Evolutionary conservation across 1,284 basidiomycete genomes (phyloP).

Genomic region (Apiotrichum sp.): DNA sequence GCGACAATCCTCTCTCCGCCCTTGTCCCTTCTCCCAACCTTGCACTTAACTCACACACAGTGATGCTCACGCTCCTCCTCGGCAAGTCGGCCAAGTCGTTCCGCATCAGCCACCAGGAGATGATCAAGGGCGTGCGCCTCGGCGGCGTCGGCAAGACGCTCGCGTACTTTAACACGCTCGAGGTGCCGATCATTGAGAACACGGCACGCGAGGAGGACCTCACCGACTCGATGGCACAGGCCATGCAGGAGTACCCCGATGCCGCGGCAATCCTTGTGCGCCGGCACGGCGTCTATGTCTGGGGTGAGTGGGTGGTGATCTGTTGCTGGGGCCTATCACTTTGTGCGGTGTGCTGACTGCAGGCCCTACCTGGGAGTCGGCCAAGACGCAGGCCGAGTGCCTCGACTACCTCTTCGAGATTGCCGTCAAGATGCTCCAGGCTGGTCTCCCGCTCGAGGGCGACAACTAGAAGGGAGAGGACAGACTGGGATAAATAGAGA

Average conservation of each 20-base stretch:
- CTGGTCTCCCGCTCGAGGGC: constrained; percentile 38
- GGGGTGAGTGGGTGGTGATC: constrained; percentile 55
- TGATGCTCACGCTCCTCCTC: constrained; percentile 75
- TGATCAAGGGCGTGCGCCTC: constrained; percentile 81
- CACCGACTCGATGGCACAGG: constrained; percentile 69
- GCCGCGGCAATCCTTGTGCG: constrained; percentile 73
- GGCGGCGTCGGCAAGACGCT: constrained; percentile 64
- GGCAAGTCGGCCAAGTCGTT: constrained; percentile 54
- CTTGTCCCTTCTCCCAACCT: background rate
- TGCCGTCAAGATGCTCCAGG: constrained; percentile 48
- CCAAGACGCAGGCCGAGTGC: constrained; percentile 84
- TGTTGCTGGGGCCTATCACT: too few relatives aligned
- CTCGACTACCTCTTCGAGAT: constrained; percentile 82
- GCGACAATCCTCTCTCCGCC: background rate
- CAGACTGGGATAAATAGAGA: too few relatives aligned
- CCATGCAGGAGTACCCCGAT: constrained; percentile 69
- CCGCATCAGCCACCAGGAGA: constrained; percentile 72
- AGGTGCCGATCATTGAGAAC: constrained; percentile 79
- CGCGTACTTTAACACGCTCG: constrained; percentile 76
- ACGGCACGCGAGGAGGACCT: constrained; percentile 81
- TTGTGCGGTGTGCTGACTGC: constrained; percentile 9
- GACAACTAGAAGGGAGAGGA: constrained; percentile 10
- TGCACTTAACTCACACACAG: constrained; percentile 30
- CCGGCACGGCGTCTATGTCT: constrained; percentile 74
- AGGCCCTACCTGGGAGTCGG: constrained; percentile 74